A percentile compares a stretch with the other conserved stretches of the same genome.
phyloP scores from a whole-genome alignment of 1,284 basidiomycete species.

The Boletus smithii region DNA sequence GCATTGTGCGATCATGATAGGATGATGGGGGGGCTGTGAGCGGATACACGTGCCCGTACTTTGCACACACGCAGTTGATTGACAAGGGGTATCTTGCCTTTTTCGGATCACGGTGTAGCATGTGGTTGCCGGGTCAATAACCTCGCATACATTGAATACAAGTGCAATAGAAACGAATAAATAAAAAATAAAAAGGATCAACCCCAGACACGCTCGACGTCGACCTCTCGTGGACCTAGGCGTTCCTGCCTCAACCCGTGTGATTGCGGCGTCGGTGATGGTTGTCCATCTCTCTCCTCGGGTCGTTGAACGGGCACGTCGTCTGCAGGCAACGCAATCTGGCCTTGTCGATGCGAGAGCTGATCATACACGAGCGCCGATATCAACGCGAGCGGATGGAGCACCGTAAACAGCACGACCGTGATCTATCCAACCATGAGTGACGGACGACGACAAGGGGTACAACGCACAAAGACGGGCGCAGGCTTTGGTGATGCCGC shows the following conservation, averaged over 20 bases:
- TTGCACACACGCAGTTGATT: neutral
- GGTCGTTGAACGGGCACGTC: too few species aligned
- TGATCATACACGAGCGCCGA: constrained; percentile 38
- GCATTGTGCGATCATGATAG: constrained; percentile 7
- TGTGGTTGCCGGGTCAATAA: neutral
- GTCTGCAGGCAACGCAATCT: constrained; percentile 46
- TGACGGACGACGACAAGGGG: neutral
- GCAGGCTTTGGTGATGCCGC: constrained; percentile 55
- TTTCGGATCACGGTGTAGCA: constrained; percentile 3
- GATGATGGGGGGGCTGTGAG: neutral
- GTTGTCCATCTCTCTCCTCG: neutral
- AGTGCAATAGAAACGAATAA: too few species aligned
- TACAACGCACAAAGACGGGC: constrained; percentile 54
- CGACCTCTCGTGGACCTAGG: constrained; percentile 35
- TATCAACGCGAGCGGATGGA: constrained; percentile 56
- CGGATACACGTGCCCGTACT: neutral
- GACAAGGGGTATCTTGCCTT: constrained; percentile 3
- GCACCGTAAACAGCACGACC: constrained; percentile 52
- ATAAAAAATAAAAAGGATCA: too few species aligned
- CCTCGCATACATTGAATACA: too few species aligned
- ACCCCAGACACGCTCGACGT: constrained; percentile 27
- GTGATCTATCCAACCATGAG: constrained; percentile 44
- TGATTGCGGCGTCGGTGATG: constrained; percentile 3
- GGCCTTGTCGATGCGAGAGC: constrained; percentile 34
- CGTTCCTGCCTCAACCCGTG: constrained; percentile 9